phyloP scores from a whole-genome alignment of 1,139 yeast genomes.

The Yamadazyma jaroonii region DNA sequence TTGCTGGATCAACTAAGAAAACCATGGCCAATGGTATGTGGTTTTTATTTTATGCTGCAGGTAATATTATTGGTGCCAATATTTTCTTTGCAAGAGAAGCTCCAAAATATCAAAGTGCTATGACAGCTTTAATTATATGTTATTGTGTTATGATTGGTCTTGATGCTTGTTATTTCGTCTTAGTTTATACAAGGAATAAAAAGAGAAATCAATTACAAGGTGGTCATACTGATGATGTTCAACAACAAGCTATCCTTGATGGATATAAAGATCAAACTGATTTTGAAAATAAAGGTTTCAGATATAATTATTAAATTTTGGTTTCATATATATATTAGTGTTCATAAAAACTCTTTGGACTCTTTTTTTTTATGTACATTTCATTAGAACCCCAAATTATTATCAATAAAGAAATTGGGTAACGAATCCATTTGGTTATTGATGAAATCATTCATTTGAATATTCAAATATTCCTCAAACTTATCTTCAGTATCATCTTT shows the following conservation, averaged over 20 bases:
- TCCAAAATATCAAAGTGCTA: conserved; percentile 22
- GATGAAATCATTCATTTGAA: conserved; percentile 9
- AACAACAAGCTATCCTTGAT: conserved; percentile 25
- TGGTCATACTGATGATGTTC: conserved; percentile 22
- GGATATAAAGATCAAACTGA: conserved; percentile 36
- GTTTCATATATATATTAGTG: not conserved
- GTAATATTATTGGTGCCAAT: conserved; percentile 28
- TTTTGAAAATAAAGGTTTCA: conserved; percentile 28
- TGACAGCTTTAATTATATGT: conserved; percentile 21
- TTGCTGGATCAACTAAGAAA: conserved; percentile 26
- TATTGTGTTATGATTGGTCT: conserved; percentile 26
- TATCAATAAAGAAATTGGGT: conserved; percentile 43
- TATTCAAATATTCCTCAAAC: conserved; percentile 11
- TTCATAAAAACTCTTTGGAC: not conserved
- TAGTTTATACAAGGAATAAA: conserved; percentile 22
- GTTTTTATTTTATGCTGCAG: conserved; percentile 28
- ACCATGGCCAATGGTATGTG: conserved; percentile 24
- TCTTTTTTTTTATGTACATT: not conserved
- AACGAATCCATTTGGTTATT: conserved; percentile 16
- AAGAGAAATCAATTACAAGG: conserved; percentile 22
- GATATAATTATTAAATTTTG: conserved; percentile 16
- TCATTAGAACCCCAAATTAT: conserved; percentile 26
- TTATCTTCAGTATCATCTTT: not conserved
- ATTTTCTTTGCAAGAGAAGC: conserved; percentile 27
- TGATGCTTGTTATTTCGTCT: conserved; percentile 18